Base-by-base conservation (phyloP, 208 protist species). In the Wallacemonas sp. region DNA sequence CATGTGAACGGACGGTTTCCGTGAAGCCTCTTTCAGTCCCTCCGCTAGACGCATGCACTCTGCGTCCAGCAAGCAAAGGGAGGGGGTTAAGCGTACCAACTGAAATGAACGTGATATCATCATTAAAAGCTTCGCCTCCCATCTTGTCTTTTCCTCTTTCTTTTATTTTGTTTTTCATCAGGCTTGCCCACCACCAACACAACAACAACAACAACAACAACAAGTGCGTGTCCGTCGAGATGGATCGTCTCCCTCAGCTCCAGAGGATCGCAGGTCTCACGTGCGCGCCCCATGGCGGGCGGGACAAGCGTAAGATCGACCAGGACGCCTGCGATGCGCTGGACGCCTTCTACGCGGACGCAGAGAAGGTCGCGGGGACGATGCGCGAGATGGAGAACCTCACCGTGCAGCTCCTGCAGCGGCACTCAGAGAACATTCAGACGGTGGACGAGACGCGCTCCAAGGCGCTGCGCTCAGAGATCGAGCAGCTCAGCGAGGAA, bases 351-450 rank as follows among this genome's bases (percentile, higher is more conserved):
- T 92, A 90, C 70, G 49, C 68, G 17, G 69, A 92, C 23, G 74
- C 78, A 5, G 58, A 43, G 8, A 69, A 78, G 11, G 76, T 81
- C 9, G 21, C 58, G 21, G 47, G 17, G 11, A 52, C 46, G 21
- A 64, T 95, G 27, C 60, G 82, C 17, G 41, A 68, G 9, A 79
- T 94, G 16, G 36, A 61, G 3, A 21, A 57, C 33, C 48, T 85
- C 16, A 85, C 75, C 47, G 48, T 36, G 14, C 70, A 92, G 46
- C 78, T 94, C 52, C 68, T 79, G 36, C 63, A 66, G 55, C 85
- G 76, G 38, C 92, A 96, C 49, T 61, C 63, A 16, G 81, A 92
- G 66, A 89, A 92, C 54, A 83, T 94, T 61, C 75, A 80, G 57
- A 89, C 73, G 0, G 64, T 94, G 11, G 88, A 96, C 60, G 67